Base-by-base conservation (phyloP, 352 stramenopile species). In the Elongisporangium prolatum region DNA sequence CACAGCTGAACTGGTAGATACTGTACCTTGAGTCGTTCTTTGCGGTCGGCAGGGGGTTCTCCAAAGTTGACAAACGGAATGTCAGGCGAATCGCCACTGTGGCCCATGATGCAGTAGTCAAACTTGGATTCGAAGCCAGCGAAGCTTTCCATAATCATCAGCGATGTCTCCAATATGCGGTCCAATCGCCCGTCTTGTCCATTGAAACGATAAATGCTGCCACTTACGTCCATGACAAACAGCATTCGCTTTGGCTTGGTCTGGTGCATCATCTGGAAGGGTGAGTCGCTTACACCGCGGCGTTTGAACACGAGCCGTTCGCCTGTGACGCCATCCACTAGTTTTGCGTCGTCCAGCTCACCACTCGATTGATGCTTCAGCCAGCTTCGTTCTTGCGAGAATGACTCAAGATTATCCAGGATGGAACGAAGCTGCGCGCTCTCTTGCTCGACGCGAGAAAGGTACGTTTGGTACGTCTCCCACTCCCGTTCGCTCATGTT, bases 121-220 rank as follows among this genome's bases (percentile, higher is more conserved):
- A 98, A 95, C 60, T 94, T 80, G 51, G 77, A 71, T 54, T 98
- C 90, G 48, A 94, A 88, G 50, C 88, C 91, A 1, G 89, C 79
- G 60, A 98, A 91, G 55, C 77, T 88, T 71, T 98, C 95, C 94
- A 99, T 98, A 58, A 99, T 89, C 88, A 99, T 96, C 28, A 97
- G 68, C 17, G 92, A 87, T 9, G 94, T 96, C 74, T 98, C 95
- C 5, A 98, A 71, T 48, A 96, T 86, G 47, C 94, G 88, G 48
- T 97, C 79, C 0, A 98, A 79, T 13, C 96, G 86, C n/a, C 86
- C 71, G 67, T 93, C 96, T 53, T 97, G 94, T 28, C 86, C 76
- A 67, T 98, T 98, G 68, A 98, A 99, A 17, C 95, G 84, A 64
- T 91, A 94, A 87, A 97, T 97, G 22, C 79, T 94, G 48, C 84